These are phyloP conservation scores for Amaranthus tricolor DNA, from an alignment of 179 eudicot genomes.

Conservation along the genomic window DNA sequence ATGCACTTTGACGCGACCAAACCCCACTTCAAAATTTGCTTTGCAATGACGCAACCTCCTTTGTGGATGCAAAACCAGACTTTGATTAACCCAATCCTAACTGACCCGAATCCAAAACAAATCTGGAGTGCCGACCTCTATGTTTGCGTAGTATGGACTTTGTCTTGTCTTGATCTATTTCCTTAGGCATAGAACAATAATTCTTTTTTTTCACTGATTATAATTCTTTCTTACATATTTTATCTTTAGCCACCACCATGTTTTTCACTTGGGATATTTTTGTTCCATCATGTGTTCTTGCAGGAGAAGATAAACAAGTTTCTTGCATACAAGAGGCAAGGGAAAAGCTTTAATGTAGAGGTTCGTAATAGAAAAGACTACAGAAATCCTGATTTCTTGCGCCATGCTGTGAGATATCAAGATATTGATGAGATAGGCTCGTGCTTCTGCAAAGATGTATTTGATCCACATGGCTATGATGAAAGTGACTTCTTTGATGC, in stretches of 20 bases:
- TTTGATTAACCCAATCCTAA: no score
- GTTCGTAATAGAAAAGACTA: constrained; percentile 95
- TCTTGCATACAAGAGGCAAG: constrained; percentile 61
- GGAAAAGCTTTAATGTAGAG: constrained; percentile 87
- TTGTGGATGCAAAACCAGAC: no score
- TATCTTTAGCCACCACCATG: background rate
- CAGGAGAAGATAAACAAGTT: constrained; percentile 81
- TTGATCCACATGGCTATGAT: constrained; percentile 96
- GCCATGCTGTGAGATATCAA: constrained; percentile 96
- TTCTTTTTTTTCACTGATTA: background rate
- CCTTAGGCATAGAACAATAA: background rate
- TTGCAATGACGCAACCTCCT: no score
- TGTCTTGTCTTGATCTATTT: background rate
- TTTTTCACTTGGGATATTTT: background rate
- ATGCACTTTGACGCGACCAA: no score
- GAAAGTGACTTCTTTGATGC: constrained; percentile 80
- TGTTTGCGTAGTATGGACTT: no score
- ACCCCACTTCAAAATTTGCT: no score
- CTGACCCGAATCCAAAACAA: no score
- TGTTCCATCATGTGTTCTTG: constrained; percentile 18
- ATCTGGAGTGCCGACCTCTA: no score
- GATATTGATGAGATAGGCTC: constrained; percentile 96
- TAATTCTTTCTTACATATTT: background rate
- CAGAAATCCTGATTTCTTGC: constrained; percentile 94
- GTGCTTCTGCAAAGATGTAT: constrained; percentile 89